Evolutionary conservation across 1,139 yeast genomes (phyloP).

Genomic region (Debaryomyces sp.): DNA sequence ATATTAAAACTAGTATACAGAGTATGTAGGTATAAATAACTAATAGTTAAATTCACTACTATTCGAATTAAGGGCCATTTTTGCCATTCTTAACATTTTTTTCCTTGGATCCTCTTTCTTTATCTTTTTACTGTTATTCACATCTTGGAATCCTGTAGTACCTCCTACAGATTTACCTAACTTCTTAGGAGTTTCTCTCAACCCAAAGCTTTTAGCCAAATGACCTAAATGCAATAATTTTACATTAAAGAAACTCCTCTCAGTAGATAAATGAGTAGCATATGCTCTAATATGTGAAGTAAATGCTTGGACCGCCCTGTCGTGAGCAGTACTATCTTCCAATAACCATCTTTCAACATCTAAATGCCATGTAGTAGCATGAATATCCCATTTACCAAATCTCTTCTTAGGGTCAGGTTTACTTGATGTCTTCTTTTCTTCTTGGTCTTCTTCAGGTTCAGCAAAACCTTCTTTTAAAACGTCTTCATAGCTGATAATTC

Average conservation of each 20-base stretch:
- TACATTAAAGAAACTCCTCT: constrained; percentile 77
- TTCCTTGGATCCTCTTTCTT: constrained; percentile 65
- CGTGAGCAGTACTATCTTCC: constrained; percentile 63
- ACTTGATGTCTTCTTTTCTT: constrained; percentile 11
- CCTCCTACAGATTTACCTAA: constrained; percentile 48
- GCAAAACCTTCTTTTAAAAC: constrained; percentile 64
- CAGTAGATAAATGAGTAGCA: constrained; percentile 89
- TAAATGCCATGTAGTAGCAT: constrained; percentile 96
- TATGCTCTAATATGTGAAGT: constrained; percentile 92
- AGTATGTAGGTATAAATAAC: neutral
- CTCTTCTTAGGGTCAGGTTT: constrained; percentile 34
- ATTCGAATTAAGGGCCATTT: constrained; percentile 61
- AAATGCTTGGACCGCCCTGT: constrained; percentile 73
- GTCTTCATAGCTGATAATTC: constrained; percentile 52
- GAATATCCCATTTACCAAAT: constrained; percentile 77
- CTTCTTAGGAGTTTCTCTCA: constrained; percentile 90
- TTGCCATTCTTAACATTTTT: constrained; percentile 79
- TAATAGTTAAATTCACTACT: constrained; percentile 75
- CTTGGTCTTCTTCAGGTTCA: constrained; percentile 21
- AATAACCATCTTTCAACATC: constrained; percentile 86
- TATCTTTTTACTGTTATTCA: constrained; percentile 29
- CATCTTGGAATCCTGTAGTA: constrained; percentile 20
- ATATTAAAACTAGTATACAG: constrained; percentile 3
- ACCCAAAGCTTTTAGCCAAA: constrained; percentile 90
- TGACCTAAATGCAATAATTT: constrained; percentile 89